Conservation (phyloP, 2,329 filamentous ascomycete genomes). For the Neonectria ditissima region DNA sequence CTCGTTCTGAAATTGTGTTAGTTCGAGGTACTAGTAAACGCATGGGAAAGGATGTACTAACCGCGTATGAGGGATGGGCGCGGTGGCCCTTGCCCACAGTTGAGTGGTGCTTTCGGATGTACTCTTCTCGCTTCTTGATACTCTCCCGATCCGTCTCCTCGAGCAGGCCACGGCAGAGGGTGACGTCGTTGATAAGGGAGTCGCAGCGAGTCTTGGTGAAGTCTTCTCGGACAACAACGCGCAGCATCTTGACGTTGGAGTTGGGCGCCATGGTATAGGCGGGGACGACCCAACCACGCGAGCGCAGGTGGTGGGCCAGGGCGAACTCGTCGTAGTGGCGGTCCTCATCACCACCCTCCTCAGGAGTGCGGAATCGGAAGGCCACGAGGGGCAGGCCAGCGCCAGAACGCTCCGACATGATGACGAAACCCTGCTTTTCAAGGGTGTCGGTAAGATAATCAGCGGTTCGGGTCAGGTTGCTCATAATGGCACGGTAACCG, state of each 20-base stretch:
- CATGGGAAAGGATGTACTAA: conserved; percentile 47
- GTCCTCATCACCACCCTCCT: conserved; percentile 62
- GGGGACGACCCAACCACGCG: conserved; percentile 91
- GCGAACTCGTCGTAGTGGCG: conserved; percentile 79
- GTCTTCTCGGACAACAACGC: conserved; percentile 92
- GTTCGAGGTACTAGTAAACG: not conserved
- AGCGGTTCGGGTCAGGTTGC: conserved; percentile 88
- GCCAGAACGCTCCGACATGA: conserved; percentile 85
- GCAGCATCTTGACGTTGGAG: conserved; percentile 88
- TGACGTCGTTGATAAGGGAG: conserved; percentile 80
- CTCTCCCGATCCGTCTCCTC: conserved; percentile 79
- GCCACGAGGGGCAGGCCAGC: conserved; percentile 89
- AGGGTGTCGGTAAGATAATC: conserved; percentile 86
- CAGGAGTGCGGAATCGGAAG: conserved; percentile 76
- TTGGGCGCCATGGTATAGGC: conserved; percentile 98
- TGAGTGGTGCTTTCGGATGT: conserved; percentile 68
- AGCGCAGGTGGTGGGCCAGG: conserved; percentile 85
- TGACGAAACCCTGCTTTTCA: conserved; percentile 81
- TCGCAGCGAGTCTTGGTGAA: conserved; percentile 88
- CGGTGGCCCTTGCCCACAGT: conserved; percentile 65
- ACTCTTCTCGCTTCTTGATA: conserved; percentile 76
- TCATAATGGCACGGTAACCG: conserved; percentile 93
- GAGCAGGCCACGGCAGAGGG: conserved; percentile 78
- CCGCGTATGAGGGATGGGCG: conserved; percentile 60
- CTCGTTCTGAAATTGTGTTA: conserved; percentile 67